Base-by-base conservation (phyloP, 2,329 filamentous ascomycete genomes). In the Colletotrichum sp. region DNA sequence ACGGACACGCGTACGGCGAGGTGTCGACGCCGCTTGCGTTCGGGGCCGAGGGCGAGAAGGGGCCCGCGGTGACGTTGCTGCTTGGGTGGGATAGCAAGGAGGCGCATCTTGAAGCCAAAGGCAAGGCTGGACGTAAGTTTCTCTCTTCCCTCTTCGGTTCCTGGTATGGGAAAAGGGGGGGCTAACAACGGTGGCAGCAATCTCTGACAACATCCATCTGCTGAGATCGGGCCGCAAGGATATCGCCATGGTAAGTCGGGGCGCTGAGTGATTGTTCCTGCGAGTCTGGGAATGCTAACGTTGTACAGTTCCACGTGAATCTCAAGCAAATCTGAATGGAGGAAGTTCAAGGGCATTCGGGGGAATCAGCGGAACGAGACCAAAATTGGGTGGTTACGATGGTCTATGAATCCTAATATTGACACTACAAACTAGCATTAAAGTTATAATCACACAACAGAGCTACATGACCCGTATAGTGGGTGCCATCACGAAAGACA, bases 41-140 rank as follows among this genome's bases (percentile, higher is more conserved):
- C 60, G 79, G 63, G 8, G 68, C 80, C 4, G 79, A 80, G 34
- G 81, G 81, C 21, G 78, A 79, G 18, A 77, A 81, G 64, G 83
- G 81, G 4, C 79, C 79, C 36, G 82, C 83, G 15, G 83, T 81
- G 16, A 79, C 82, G 69, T 77, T 85, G 75, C 73, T 87, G 28
- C 75, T 86, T 49, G 85, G 85, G 7, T 87, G 85, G 85, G 84
- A 87, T 21, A 84, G 82, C 75, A 84, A 81, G 76, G 83, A 84
- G 52, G 85, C 82, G 24, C 85, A 87, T 77, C 55, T 84, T 36
- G 80, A 71, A 12, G 79, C 79, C 65, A 80, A 80, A 71, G 77
- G 78, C n/a, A 73, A 76, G 59, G 68, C 79, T 13, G 79, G 79
- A 66, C 76, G 79, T 79, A 62, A 77, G 78, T 78, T 57, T 18